phyloP scores from a whole-genome alignment of 2,329 filamentous ascomycete genomes.

The Cladosporium austrohemisphaericum region DNA sequence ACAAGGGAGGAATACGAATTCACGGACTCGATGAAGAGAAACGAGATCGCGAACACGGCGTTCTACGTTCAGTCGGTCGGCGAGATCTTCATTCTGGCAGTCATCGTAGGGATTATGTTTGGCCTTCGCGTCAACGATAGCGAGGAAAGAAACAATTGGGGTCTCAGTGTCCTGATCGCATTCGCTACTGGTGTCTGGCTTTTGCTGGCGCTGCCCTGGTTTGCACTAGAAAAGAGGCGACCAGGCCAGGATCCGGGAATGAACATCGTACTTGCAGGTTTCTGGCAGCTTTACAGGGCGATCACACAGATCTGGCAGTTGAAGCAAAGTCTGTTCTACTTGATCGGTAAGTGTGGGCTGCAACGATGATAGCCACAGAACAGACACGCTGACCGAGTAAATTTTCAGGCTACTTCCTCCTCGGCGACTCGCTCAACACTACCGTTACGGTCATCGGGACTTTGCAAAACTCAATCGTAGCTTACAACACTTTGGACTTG shows the following conservation, averaged over 20 bases:
- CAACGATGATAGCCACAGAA: neutral
- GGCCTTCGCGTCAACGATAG: constrained; percentile 58
- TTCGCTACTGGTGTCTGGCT: constrained; percentile 64
- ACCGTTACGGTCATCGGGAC: constrained; percentile 66
- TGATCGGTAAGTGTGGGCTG: constrained; percentile 47
- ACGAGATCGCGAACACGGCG: constrained; percentile 59
- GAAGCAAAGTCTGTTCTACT: constrained; percentile 63
- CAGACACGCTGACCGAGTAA: neutral
- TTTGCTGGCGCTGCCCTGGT: constrained; percentile 63
- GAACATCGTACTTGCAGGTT: constrained; percentile 55
- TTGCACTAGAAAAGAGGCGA: constrained; percentile 60
- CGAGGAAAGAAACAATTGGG: constrained; percentile 62
- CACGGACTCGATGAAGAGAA: constrained; percentile 60
- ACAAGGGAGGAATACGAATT: constrained; percentile 58
- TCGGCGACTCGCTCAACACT: constrained; percentile 68
- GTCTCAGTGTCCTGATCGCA: constrained; percentile 61
- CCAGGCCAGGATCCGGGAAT: constrained; percentile 54
- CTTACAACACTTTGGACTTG: constrained; percentile 61
- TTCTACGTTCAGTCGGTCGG: constrained; percentile 62
- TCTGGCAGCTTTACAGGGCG: constrained; percentile 60
- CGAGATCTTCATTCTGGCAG: constrained; percentile 60
- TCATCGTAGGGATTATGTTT: constrained; percentile 63
- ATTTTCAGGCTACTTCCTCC: constrained; percentile 56
- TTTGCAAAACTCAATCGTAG: constrained; percentile 61
- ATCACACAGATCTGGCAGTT: constrained; percentile 59